These are phyloP conservation scores for Suhomyces taliae DNA, from an alignment of 1,139 yeast genomes.

Conservation along the genomic window DNA sequence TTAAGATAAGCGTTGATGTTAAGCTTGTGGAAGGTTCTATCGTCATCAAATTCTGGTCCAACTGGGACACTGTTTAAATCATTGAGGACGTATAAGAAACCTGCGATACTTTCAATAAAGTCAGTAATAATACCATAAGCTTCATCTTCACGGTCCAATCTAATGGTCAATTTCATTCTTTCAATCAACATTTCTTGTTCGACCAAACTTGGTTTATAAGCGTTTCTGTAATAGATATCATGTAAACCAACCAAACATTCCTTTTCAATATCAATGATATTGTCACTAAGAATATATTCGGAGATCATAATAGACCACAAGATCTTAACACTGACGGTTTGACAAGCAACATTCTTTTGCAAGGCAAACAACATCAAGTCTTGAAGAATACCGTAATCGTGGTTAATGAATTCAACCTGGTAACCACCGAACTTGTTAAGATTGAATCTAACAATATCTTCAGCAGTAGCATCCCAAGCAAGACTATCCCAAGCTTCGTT, in stretches of 20 bases:
- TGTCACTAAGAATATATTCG: conserved; percentile 63
- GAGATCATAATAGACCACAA: conserved; percentile 72
- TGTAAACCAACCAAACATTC: conserved; percentile 65
- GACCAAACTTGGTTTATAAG: conserved; percentile 53
- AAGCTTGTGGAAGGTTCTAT: conserved; percentile 76
- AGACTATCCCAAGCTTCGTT: conserved; percentile 71
- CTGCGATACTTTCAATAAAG: conserved; percentile 58
- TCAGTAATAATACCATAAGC: conserved; percentile 54
- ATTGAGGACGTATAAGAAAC: conserved; percentile 64
- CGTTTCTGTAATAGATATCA: conserved; percentile 58
- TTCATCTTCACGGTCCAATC: conserved; percentile 67
- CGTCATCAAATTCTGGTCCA: conserved; percentile 85
- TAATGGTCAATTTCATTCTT: conserved; percentile 50
- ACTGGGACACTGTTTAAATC: conserved; percentile 75
- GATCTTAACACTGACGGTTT: conserved; percentile 63
- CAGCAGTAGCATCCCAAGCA: conserved; percentile 66
- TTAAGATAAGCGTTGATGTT: conserved; percentile 76
- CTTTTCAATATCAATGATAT: conserved; percentile 59
- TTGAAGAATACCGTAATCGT: conserved; percentile 59
- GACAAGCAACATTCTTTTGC: conserved; percentile 65
- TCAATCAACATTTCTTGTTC: conserved; percentile 59
- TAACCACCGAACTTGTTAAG: conserved; percentile 66
- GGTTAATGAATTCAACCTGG: conserved; percentile 66
- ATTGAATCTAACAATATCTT: conserved; percentile 62
- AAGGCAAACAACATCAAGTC: conserved; percentile 69